Conservation (phyloP, 257 asterid genomes). For the Solanum corneliomulleri region DNA sequence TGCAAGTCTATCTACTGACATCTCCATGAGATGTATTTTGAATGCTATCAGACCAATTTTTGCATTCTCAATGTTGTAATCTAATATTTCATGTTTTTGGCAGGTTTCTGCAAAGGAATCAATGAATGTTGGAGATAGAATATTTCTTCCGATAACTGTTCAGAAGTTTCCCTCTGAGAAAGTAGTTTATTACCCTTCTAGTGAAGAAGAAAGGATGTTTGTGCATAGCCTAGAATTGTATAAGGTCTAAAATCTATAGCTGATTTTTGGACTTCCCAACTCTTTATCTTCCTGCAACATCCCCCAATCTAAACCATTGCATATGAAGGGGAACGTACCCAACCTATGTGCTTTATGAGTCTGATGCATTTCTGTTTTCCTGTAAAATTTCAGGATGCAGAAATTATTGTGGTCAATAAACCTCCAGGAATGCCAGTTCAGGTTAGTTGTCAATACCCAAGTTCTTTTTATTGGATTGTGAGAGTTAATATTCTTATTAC, state of each 20-base stretch:
- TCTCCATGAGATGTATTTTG: background rate
- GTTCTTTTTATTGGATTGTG: constrained; percentile 2
- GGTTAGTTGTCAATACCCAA: constrained; percentile 22
- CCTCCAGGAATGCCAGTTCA: constrained; percentile 96
- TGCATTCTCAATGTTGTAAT: background rate
- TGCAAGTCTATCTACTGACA: background rate
- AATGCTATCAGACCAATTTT: background rate
- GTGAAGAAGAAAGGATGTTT: constrained; percentile 42
- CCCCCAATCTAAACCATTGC: background rate
- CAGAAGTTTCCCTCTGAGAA: constrained; percentile 26
- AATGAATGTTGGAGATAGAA: constrained; percentile 54
- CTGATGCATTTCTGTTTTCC: background rate
- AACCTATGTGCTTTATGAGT: background rate
- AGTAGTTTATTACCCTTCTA: constrained; percentile 13
- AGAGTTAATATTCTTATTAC: background rate
- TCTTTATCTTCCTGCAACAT: background rate
- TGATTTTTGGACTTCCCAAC: background rate
- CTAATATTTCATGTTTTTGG: constrained; percentile 3
- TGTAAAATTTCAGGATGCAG: constrained; percentile 42
- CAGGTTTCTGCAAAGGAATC: constrained; percentile 77
- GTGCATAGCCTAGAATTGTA: constrained; percentile 57
- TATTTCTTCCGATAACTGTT: constrained; percentile 69
- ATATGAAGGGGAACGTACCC: background rate
- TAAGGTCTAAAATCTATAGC: constrained; percentile 26
- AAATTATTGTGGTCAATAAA: constrained; percentile 70